Evolutionary conservation across 495 filamentous ascomycete genomes (phyloP).

Genomic region (Neurospora sp.): DNA sequence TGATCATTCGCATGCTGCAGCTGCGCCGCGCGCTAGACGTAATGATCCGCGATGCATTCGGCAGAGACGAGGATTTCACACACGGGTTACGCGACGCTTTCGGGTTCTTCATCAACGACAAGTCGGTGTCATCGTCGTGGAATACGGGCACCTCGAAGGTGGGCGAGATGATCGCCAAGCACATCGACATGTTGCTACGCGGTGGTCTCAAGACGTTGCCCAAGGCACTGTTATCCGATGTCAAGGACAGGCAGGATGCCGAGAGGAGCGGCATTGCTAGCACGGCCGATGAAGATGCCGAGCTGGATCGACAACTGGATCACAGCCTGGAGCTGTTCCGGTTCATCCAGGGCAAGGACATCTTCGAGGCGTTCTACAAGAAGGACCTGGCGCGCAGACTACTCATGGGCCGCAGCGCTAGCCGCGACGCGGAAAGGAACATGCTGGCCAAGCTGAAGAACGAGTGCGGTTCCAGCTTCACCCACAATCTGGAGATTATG

Average conservation of each 20-base stretch:
- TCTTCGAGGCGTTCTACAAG: slow-evolving; percentile 99
- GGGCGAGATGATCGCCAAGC: slow-evolving; percentile 97
- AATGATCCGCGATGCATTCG: slow-evolving; percentile 62
- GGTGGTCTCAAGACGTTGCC: slow-evolving; percentile 76
- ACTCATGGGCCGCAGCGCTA: slow-evolving; percentile 83
- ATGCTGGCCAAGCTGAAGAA: slow-evolving; percentile 87
- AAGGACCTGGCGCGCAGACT: slow-evolving; percentile 84
- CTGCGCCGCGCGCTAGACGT: slow-evolving; percentile 74
- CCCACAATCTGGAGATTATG: slow-evolving; percentile 96
- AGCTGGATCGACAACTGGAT: slow-evolving; percentile 82
- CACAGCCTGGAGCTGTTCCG: slow-evolving; percentile 88
- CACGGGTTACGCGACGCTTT: slow-evolving; percentile 77
- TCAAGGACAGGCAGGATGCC: slow-evolving; percentile 36
- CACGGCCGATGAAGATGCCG: slow-evolving; percentile 74
- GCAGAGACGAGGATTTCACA: slow-evolving; percentile 58
- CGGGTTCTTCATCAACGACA: slow-evolving; percentile 80
- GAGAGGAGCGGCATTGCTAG: slow-evolving; percentile 44
- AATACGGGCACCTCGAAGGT: slow-evolving; percentile 81
- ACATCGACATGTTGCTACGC: slow-evolving; percentile 82
- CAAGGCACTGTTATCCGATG: slow-evolving; percentile 40
- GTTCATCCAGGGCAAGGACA: slow-evolving; percentile 93
- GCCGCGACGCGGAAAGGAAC: slow-evolving; percentile 85
- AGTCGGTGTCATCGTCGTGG: slow-evolving; percentile 55
- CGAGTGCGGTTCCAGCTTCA: slow-evolving; percentile 88
- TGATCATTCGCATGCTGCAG: slow-evolving; percentile 72